Evolutionary conservation across 2,329 filamentous ascomycete species (phyloP).

Genomic region (Monilinia fructigena): DNA sequence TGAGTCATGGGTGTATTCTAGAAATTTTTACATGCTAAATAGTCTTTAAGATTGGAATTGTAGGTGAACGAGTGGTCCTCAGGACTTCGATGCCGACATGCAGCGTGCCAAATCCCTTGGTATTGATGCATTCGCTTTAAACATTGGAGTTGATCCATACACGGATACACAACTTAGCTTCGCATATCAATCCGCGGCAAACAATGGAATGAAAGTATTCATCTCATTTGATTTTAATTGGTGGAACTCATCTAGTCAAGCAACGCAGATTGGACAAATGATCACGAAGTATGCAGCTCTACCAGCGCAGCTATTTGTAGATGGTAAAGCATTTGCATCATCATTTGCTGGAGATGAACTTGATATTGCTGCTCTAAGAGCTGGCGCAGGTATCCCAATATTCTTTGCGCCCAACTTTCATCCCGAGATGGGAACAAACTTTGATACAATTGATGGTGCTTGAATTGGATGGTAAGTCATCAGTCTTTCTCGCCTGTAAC

Average conservation of each 20-base stretch:
- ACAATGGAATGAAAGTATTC: constrained; percentile 39
- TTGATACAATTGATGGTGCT: constrained; percentile 30
- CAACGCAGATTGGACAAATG: constrained; percentile 32
- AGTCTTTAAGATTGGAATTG: constrained; percentile 29
- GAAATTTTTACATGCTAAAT: constrained; percentile 1
- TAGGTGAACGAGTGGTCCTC: constrained; percentile 27
- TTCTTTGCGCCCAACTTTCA: constrained; percentile 35
- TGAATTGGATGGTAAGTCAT: constrained; percentile 31
- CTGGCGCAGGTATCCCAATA: constrained; percentile 31
- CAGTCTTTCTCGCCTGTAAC: no score
- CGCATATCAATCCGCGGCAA: constrained; percentile 36
- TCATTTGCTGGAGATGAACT: constrained; percentile 53
- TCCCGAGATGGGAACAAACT: constrained; percentile 26
- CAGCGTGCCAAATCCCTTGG: constrained; percentile 36
- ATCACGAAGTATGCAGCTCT: constrained; percentile 38
- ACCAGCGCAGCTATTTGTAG: constrained; percentile 41
- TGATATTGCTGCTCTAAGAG: constrained; percentile 43
- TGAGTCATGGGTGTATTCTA: background rate
- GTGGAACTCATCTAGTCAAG: constrained; percentile 25
- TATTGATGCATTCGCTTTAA: constrained; percentile 42
- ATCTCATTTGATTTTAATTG: constrained; percentile 40
- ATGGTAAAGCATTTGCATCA: constrained; percentile 43
- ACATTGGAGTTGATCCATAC: constrained; percentile 40
- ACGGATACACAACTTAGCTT: constrained; percentile 36
- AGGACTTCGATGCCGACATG: constrained; percentile 31